Conservation (phyloP, 495 filamentous ascomycete species). For the Peziza echinospora region DNA sequence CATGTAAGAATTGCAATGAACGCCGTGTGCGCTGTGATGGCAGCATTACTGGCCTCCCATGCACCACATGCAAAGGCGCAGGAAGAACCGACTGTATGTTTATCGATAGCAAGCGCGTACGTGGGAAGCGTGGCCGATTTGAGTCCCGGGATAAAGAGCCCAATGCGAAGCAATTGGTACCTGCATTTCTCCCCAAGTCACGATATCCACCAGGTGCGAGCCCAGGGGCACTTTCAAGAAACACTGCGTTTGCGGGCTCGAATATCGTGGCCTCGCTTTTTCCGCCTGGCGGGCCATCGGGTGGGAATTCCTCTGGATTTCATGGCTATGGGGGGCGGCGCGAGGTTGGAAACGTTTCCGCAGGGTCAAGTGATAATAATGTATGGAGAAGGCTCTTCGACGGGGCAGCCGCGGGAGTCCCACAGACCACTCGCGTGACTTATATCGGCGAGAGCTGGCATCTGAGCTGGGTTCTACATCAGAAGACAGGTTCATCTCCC, state of each 20-base stretch:
- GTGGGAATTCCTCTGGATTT: no score
- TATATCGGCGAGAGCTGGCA: slow-evolving; percentile 11
- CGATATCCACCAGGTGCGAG: neutral
- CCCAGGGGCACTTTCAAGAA: no score
- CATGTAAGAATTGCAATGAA: slow-evolving; percentile 11
- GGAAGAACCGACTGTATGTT: slow-evolving; percentile 8
- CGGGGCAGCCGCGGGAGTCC: neutral
- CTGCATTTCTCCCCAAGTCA: neutral
- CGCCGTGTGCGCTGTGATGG: slow-evolving; percentile 9
- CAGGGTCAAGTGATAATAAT: neutral
- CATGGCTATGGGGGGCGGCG: no score
- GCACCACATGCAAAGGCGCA: slow-evolving; percentile 8
- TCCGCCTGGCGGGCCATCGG: no score
- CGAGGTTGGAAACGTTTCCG: no score
- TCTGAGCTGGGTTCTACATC: slow-evolving; percentile 4
- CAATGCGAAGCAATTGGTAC: neutral
- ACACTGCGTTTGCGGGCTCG: no score
- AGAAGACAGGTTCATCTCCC: neutral
- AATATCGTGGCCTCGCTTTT: no score
- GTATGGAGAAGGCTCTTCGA: neutral
- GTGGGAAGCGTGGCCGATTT: slow-evolving; percentile 9
- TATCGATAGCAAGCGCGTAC: slow-evolving; percentile 8
- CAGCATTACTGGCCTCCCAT: slow-evolving; percentile 7
- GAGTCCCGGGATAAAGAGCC: slow-evolving; percentile 5
- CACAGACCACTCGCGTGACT: slow-evolving; percentile 1